These are phyloP conservation scores for Monoraphidium neglectum DNA, from an alignment of 139 green algal species.

Conservation along the genomic window DNA sequence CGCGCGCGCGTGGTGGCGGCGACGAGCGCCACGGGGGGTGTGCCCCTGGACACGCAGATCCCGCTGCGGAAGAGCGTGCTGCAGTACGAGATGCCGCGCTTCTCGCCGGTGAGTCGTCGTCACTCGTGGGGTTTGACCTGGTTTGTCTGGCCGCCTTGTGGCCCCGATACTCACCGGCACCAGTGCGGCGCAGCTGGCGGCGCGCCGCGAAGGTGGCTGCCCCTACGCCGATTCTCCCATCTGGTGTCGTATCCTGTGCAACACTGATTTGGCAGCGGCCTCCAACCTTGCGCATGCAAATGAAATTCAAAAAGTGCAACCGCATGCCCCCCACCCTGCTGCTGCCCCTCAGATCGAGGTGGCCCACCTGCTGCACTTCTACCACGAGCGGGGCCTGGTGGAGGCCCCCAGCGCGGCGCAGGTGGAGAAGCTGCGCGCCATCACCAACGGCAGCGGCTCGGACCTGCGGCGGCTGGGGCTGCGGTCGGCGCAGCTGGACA, in stretches of 20 bases:
- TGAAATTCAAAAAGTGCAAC: too few relatives aligned
- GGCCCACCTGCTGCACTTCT: constrained; percentile 28
- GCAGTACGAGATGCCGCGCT: neutral
- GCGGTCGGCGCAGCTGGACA: neutral
- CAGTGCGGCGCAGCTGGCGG: too few relatives aligned
- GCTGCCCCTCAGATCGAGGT: constrained; percentile 15
- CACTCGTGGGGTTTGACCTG: too few relatives aligned
- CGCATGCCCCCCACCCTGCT: neutral
- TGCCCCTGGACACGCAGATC: neutral
- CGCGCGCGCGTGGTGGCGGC: constrained; percentile 23
- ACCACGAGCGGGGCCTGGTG: constrained; percentile 20
- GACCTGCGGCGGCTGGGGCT: constrained; percentile 24
- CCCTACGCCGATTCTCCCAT: too few relatives aligned
- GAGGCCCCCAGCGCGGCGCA: constrained; percentile 8
- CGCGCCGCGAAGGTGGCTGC: too few relatives aligned
- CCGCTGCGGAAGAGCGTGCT: neutral
- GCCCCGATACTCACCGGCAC: too few relatives aligned
- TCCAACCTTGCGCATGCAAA: too few relatives aligned
- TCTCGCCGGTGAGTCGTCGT: constrained; percentile 9
- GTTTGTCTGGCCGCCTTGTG: too few relatives aligned
- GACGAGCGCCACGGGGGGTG: neutral
- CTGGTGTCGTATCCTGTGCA: too few relatives aligned
- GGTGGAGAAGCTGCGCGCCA: constrained; percentile 11
- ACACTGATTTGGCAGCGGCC: too few relatives aligned
- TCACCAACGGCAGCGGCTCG: constrained; percentile 23